A percentile compares a stretch with the other conserved stretches of the same genome.
Evolutionary conservation across 257 asterid species (phyloP).

Genomic region (Solanum tacnaense): DNA sequence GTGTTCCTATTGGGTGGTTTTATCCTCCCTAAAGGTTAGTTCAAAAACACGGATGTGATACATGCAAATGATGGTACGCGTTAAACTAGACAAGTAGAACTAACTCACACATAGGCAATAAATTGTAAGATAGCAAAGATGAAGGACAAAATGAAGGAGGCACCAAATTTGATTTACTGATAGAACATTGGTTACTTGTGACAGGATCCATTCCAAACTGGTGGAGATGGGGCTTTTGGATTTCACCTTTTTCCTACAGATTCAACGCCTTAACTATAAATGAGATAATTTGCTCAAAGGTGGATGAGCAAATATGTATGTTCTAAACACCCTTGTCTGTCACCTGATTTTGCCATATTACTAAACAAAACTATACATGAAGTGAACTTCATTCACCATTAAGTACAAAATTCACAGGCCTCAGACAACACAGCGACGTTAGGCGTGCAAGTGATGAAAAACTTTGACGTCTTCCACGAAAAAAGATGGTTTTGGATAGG

Average conservation of each 20-base stretch:
- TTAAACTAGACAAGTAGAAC: background rate
- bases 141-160: constrained; percentile 17
- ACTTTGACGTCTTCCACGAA: constrained; percentile 31
- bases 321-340: background rate
- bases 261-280: constrained; percentile 51
- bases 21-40: constrained; percentile 47
- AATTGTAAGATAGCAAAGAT: constrained; percentile 35
- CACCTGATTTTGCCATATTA: background rate
- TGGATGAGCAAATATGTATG: constrained; percentile 59
- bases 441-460: constrained; percentile 35
- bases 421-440: constrained; percentile 28
- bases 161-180: background rate
- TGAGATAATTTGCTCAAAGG: constrained; percentile 55
- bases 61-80: background rate
- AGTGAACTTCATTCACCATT: background rate
- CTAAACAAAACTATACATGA: background rate
- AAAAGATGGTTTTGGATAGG: constrained; percentile 61
- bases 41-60: background rate
- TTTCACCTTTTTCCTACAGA: constrained; percentile 50
- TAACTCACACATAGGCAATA: constrained; percentile 13
- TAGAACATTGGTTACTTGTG: background rate
- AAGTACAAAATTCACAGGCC: constrained; percentile 15
- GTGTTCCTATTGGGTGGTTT: constrained; percentile 61
- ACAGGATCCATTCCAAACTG: constrained; percentile 55
- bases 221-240: constrained; percentile 74